These are phyloP conservation scores for Parastagonospora nodorum DNA, from an alignment of 2,329 filamentous ascomycete species.

Conservation along the genomic window DNA sequence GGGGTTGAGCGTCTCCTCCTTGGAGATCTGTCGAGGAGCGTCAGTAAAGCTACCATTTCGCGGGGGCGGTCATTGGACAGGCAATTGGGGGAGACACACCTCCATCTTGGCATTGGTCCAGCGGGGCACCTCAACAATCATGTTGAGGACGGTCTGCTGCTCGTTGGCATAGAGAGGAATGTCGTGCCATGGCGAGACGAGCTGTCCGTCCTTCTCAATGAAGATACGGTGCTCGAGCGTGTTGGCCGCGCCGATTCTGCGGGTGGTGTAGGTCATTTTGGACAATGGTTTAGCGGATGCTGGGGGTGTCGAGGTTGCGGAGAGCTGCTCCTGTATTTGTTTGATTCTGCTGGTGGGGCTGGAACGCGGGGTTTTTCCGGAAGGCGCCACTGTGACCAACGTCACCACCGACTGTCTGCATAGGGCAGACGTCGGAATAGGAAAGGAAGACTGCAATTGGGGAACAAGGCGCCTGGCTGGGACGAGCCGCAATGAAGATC, in stretches of 20 bases:
- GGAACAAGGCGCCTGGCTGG: conserved; percentile 22
- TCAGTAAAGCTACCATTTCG: conserved; percentile 21
- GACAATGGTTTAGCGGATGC: conserved; percentile 31
- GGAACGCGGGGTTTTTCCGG: conserved; percentile 40
- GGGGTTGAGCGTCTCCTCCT: conserved; percentile 97
- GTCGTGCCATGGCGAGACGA: conserved; percentile 96
- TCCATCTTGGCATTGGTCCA: conserved; percentile 99
- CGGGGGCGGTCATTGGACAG: conserved; percentile 13
- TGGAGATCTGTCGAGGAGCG: conserved; percentile 75
- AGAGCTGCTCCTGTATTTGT: conserved; percentile 49
- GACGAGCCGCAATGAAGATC: conserved; percentile 28
- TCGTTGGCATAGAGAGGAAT: conserved; percentile 97
- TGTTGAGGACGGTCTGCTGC: conserved; percentile 96
- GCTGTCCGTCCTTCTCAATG: conserved; percentile 95
- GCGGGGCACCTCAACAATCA: conserved; percentile 98
- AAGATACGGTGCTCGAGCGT: conserved; percentile 97
- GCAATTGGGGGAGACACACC: conserved; percentile 61
- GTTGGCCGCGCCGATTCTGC: conserved; percentile 88
- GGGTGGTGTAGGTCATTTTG: conserved; percentile 72
- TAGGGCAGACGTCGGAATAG: conserved; percentile 33
- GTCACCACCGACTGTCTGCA: conserved; percentile 43
- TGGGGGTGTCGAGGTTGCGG: conserved; percentile 48
- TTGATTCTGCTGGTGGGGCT: conserved; percentile 46
- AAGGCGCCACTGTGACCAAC: conserved; percentile 47
- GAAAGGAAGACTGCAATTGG: conserved; percentile 23